A percentile compares a stretch with the other conserved stretches of the same genome.
phyloP scores from a whole-genome alignment of 176 grass and related monocot genomes.

The Eleusine coracana region DNA sequence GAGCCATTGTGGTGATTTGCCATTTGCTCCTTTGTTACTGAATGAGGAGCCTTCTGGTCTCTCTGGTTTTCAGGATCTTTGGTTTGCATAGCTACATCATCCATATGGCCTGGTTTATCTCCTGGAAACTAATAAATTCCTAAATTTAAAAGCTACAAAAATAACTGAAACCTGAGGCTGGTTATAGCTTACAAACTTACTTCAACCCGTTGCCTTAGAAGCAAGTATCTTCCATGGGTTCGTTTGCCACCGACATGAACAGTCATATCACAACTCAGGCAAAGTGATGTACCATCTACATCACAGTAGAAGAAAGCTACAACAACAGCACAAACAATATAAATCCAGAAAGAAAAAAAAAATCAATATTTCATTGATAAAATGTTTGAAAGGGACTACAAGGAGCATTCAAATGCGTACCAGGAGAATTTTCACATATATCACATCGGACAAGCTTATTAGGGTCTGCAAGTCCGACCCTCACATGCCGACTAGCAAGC shows the following conservation, averaged over 20 bases:
- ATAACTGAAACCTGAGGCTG: background rate
- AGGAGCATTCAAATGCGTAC: constrained; percentile 40
- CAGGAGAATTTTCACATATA: constrained; percentile 96
- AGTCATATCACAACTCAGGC: constrained; percentile 92
- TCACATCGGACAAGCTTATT: constrained; percentile 86
- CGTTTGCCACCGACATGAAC: constrained; percentile 98
- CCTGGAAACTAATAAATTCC: constrained; percentile 78
- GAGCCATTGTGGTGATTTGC: constrained; percentile 54
- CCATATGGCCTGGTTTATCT: constrained; percentile 72
- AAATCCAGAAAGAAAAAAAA: background rate
- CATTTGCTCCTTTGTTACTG: constrained; percentile 54
- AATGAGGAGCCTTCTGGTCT: constrained; percentile 51
- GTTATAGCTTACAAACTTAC: constrained; percentile 51
- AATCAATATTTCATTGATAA: background rate
- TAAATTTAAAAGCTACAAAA: constrained; percentile 15
- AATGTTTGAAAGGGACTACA: background rate
- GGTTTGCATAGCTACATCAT: constrained; percentile 65
- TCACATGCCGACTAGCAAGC: constrained; percentile 95
- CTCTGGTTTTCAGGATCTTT: constrained; percentile 55
- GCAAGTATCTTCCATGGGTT: constrained; percentile 88
- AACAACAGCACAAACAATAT: constrained; percentile 24
- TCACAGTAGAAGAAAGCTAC: constrained; percentile 99
- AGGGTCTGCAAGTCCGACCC: constrained; percentile 94
- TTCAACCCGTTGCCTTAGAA: constrained; percentile 93
- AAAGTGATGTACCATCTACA: constrained; percentile 96